phyloP scores from a whole-genome alignment of 495 filamentous ascomycete genomes.

The Hyaloscypha hepaticicola region DNA sequence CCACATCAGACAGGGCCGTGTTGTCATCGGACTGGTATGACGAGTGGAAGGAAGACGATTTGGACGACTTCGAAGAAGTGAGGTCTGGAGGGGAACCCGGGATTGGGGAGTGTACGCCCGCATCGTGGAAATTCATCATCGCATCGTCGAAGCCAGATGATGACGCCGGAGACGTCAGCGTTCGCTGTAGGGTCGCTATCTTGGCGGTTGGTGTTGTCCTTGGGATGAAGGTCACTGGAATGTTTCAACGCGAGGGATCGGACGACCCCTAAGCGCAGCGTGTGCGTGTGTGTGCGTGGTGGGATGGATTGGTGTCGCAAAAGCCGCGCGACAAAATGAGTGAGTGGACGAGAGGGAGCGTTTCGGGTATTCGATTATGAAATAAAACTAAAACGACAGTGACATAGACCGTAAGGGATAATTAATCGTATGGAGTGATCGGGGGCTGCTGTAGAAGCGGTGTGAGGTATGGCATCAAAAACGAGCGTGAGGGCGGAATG shows the following conservation, averaged over 20 bases:
- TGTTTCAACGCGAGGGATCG: conserved; percentile 16
- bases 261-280: conserved; percentile 1
- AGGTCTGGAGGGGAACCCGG: conserved; percentile 83
- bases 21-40: conserved; percentile 69
- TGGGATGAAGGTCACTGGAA: conserved; percentile 13
- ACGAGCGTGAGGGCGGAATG: background rate
- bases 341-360: background rate
- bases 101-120: conserved; percentile 44
- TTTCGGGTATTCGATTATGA: conserved; percentile 5
- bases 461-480: conserved; percentile 2
- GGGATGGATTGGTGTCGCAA: conserved; percentile 14
- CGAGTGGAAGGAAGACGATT: conserved; percentile 78
- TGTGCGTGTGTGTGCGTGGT: no score
- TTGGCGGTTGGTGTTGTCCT: conserved; percentile 26
- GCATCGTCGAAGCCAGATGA: conserved; percentile 38
- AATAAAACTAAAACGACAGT: conserved; percentile 14
- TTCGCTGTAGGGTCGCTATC: conserved; percentile 28
- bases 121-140: conserved; percentile 57
- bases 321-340: conserved; percentile 12
- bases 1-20: conserved; percentile 53
- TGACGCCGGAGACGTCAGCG: conserved; percentile 19
- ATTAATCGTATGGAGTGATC: background rate
- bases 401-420: background rate
- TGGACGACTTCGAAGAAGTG: conserved; percentile 83
- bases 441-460: conserved; percentile 23